These are phyloP conservation scores for Kurtzmaniella fragi DNA, from an alignment of 805 yeast genomes.

Conservation along the genomic window DNA sequence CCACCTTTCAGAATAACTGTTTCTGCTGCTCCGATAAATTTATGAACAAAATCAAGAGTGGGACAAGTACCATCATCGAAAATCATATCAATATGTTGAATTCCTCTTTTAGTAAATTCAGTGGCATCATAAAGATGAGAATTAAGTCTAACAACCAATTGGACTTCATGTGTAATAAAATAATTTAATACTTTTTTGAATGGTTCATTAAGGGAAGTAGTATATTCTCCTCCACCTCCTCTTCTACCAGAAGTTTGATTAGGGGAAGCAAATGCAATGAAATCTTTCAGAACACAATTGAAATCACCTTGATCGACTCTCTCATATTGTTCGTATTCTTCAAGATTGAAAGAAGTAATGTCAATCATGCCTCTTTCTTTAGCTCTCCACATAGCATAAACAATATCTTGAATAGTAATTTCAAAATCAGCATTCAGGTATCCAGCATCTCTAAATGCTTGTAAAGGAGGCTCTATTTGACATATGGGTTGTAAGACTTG, in stretches of 20 bases:
- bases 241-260: constrained; percentile 43
- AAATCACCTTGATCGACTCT: constrained; percentile 97
- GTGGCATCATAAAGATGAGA: constrained; percentile 83
- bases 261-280: constrained; percentile 97
- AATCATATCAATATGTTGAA: constrained; percentile 90
- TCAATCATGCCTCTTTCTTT: constrained; percentile 88
- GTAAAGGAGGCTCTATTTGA: constrained; percentile 88
- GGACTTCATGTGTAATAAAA: constrained; percentile 69
- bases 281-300: constrained; percentile 85
- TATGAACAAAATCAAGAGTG: constrained; percentile 84
- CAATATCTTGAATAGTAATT: constrained; percentile 88
- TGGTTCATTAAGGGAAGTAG: constrained; percentile 54
- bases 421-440: constrained; percentile 94
- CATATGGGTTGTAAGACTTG: constrained; percentile 92
- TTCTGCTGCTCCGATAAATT: constrained; percentile 93
- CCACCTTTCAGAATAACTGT: constrained; percentile 82
- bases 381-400: constrained; percentile 97
- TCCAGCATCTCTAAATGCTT: constrained; percentile 96
- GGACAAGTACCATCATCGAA: constrained; percentile 99
- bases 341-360: constrained; percentile 79
- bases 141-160: constrained; percentile 86
- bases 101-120: constrained; percentile 78
- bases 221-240: constrained; percentile 8
- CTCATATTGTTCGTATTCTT: constrained; percentile 91
- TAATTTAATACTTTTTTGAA: constrained; percentile 77